phyloP scores from a whole-genome alignment of 2,329 filamentous ascomycete species.

The Fusarium staphyleae region DNA sequence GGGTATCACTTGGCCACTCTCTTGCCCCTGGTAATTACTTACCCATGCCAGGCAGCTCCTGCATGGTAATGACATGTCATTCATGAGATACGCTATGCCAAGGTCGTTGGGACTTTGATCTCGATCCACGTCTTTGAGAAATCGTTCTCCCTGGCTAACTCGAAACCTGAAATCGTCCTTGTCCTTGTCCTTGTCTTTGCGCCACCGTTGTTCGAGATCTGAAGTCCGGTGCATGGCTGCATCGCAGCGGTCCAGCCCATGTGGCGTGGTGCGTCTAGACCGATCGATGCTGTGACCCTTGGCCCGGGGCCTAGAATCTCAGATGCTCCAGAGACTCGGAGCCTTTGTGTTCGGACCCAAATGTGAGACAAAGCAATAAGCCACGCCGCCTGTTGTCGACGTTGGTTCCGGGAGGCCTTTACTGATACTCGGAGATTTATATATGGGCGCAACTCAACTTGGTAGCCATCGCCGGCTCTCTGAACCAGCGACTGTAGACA shows the following conservation, averaged over 20 bases:
- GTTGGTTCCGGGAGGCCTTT: conserved; percentile 13
- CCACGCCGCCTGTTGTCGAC: conserved; percentile 21
- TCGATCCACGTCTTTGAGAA: neutral
- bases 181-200: neutral
- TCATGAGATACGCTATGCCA: no score
- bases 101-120: no score
- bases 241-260: conserved; percentile 27
- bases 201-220: conserved; percentile 32
- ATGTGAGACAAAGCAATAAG: conserved; percentile 8
- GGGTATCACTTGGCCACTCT: no score
- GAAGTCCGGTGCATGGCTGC: conserved; percentile 9
- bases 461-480: no score
- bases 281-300: conserved; percentile 23
- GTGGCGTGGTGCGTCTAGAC: conserved; percentile 35
- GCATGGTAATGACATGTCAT: no score
- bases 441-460: neutral
- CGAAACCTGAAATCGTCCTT: neutral
- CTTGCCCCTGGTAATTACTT: no score
- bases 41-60: no score
- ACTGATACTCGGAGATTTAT: neutral
- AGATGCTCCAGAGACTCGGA: conserved; percentile 11
- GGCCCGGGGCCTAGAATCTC: conserved; percentile 17
- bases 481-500: no score
- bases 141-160: conserved; percentile 5
- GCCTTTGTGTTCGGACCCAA: conserved; percentile 5